Conservation (phyloP, 495 filamentous ascomycete species). For the Tuber aestivum region DNA sequence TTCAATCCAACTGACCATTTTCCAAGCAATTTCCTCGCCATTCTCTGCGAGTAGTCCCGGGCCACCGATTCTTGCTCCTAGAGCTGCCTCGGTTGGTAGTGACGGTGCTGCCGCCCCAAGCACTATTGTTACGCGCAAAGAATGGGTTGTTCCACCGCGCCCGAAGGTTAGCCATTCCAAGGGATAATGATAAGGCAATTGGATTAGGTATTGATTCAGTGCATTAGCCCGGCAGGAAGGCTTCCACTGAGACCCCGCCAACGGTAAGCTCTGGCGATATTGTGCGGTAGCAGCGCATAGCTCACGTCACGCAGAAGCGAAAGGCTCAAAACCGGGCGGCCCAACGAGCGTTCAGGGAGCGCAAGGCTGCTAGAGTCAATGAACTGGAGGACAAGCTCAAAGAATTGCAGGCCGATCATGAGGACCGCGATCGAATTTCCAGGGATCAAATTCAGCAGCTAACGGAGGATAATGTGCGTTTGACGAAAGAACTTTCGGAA, state of each 20-base stretch:
- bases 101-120: constrained; percentile 16
- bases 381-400: constrained; percentile 81
- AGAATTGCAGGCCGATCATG: constrained; percentile 50
- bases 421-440: constrained; percentile 48
- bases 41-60: constrained; percentile 40
- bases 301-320: constrained; percentile 52
- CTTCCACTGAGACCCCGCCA: constrained; percentile 81
- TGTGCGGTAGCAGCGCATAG: background rate
- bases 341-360: constrained; percentile 84
- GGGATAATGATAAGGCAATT: background rate
- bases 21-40: constrained; percentile 40
- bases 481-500: constrained; percentile 30
- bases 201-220: constrained; percentile 9
- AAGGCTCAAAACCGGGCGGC: constrained; percentile 93
- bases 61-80: constrained; percentile 35
- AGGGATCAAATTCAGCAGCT: constrained; percentile 49
- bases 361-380: constrained; percentile 73
- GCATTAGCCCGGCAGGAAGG: constrained; percentile 71
- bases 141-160: constrained; percentile 82
- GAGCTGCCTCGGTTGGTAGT: constrained; percentile 15
- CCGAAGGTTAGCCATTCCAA: constrained; percentile 52
- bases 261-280: constrained; percentile 47
- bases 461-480: constrained; percentile 35
- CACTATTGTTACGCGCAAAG: constrained; percentile 59
- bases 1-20: constrained; percentile 11